A percentile compares a stretch with the other conserved stretches of the same genome.
Conservation (phyloP, 768 basidiomycete genomes). For the Plicaturopsis crispa region DNA sequence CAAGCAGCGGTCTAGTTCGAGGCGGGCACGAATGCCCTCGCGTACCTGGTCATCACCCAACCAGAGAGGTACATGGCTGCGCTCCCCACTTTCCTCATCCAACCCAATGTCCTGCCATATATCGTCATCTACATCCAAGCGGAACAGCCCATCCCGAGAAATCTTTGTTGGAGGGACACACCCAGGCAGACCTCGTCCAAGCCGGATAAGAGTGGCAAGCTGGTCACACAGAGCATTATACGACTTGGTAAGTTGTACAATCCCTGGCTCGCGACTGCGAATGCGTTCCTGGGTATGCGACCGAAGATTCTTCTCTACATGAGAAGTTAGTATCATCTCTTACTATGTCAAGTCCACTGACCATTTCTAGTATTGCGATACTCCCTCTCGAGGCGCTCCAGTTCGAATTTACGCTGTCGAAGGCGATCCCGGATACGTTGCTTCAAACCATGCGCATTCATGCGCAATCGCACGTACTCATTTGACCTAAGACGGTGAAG, state of each 20-base stretch:
- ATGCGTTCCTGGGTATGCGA: slow-evolving; percentile 18
- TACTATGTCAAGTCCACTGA: slow-evolving; percentile 5
- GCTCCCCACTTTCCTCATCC: slow-evolving; percentile 12
- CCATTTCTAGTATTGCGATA: slow-evolving; percentile 13
- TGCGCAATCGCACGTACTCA: slow-evolving; percentile 7
- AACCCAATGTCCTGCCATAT: slow-evolving; percentile 28
- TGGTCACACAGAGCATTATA: slow-evolving; percentile 22
- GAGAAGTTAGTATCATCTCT: slow-evolving; percentile 1
- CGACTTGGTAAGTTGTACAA: slow-evolving; percentile 12
- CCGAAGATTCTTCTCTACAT: slow-evolving; percentile 18
- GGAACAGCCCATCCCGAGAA: slow-evolving; percentile 14
- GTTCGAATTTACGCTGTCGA: slow-evolving; percentile 12
- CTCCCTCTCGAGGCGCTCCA: slow-evolving; percentile 9
- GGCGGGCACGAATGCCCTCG: slow-evolving; percentile 9
- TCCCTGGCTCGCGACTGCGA: slow-evolving; percentile 18
- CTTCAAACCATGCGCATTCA: slow-evolving; percentile 16
- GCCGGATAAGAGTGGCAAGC: slow-evolving; percentile 13
- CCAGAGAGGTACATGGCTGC: slow-evolving; percentile 14
- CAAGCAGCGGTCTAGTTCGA: slow-evolving; percentile 15
- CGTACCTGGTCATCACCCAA: slow-evolving; percentile 11
- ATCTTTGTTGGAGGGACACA: slow-evolving; percentile 17
- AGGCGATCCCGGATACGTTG: slow-evolving; percentile 9
- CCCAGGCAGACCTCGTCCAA: slow-evolving; percentile 13
- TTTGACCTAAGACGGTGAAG: too few species aligned
- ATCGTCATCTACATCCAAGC: slow-evolving; percentile 27